phyloP scores from a whole-genome alignment of 257 asterid genomes.

The Nicotiana benthamiana region DNA sequence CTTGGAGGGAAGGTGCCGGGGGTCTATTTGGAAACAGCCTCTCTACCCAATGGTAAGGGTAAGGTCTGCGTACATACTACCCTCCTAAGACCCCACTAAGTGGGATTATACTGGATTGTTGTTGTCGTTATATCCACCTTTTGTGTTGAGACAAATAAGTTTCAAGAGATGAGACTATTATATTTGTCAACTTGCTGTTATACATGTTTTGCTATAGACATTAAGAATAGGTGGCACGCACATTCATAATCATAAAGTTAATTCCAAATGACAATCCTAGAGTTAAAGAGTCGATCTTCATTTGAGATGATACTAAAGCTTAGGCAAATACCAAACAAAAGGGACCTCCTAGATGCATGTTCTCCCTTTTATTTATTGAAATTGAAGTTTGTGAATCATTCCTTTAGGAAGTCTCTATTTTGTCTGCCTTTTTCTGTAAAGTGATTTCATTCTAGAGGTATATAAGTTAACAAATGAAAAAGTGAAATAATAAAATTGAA shows the following conservation, averaged over 20 bases:
- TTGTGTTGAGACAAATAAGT: too few species aligned
- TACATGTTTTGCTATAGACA: slow-evolving; percentile 9
- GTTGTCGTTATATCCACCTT: too few species aligned
- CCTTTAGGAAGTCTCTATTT: not conserved
- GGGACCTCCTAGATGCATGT: slow-evolving; percentile 8
- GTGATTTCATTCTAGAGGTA: not conserved
- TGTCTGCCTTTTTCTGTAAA: not conserved
- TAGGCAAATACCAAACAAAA: not conserved
- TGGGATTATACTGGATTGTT: too few species aligned
- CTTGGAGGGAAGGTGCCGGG: too few species aligned
- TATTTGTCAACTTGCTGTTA: slow-evolving; percentile 21
- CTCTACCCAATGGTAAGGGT: too few species aligned
- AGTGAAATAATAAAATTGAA: not conserved
- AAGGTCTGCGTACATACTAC: too few species aligned
- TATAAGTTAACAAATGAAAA: not conserved
- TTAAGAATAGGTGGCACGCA: slow-evolving; percentile 21
- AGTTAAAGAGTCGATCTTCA: slow-evolving; percentile 18
- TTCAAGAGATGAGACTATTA: slow-evolving; percentile 10
- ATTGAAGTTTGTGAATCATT: slow-evolving; percentile 6
- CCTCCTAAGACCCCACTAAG: too few species aligned
- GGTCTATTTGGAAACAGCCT: too few species aligned
- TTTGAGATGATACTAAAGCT: slow-evolving; percentile 41
- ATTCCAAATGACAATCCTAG: slow-evolving; percentile 15
- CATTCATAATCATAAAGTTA: slow-evolving; percentile 20
- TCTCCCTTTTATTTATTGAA: not conserved